Evolutionary conservation across 345 rosid genomes (phyloP), one percentile per base, ranked within the genome.

Genomic region (Citrus glauca): DNA sequence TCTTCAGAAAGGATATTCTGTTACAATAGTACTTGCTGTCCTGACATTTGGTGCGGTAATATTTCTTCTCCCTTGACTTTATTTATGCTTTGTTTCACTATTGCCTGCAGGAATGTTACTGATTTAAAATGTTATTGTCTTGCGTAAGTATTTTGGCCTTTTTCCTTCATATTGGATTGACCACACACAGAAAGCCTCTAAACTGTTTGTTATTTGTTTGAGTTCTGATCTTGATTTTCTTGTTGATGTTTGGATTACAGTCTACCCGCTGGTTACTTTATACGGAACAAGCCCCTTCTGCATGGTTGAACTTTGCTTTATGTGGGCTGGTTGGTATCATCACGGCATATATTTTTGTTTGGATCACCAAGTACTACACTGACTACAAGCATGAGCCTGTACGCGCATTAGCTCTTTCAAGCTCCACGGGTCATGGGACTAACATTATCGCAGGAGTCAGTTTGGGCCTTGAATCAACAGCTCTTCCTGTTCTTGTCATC

Each of bases 371-470:
- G 90, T 97, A 94, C 85, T 97, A 97, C 78, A 97, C 99, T 33
- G 98, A 97, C 85, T 97, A 97, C 87, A 97, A 97, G 91, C 89
- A 97, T 78, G 99, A 90, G 83, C 99, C 99, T 65, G 98, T 94
- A 27, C 95, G 98, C 28, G 72, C 89, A 4, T 86, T 97, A 87
- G 99, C 99, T 72, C 98, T 97, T 77, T 85, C 99, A 53, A 96
- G 99, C 89, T 87, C 99, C 72, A 91, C 98, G 0, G 98, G 99
- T 73, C 99, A 96, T 83, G 99, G 99, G 78, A 96, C 98, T 78
- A 96, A 96, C 86, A 94, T 94, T 61, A 96, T 96, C 78, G 99
- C 99, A 45, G 99, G 99, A 77, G 91, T 96, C 72, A 96, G 98
- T 88, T 88, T 96, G 92, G 99, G 99, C 69, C 87, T 96, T 84